Evolutionary conservation across 805 yeast species (phyloP), one percentile per base, ranked within the genome.

Genomic region (Isabelozyma pseudorhagii): DNA sequence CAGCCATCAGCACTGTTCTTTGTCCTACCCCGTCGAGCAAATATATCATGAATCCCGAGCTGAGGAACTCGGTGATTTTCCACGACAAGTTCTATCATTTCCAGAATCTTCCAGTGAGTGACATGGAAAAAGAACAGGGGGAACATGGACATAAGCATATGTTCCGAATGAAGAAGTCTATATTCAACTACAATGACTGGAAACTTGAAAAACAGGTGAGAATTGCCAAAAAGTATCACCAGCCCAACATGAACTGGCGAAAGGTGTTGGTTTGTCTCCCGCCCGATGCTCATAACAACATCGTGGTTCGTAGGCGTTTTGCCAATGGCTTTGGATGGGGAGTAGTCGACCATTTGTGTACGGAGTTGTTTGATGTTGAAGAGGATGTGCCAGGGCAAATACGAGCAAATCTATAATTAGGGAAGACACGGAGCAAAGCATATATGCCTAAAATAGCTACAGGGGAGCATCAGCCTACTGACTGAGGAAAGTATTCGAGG

Each of bases 321-420:
- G 61, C 74, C 25, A 74, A 74, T 56, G 78, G 76, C 1, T 74
- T 69, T 52, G 79, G 79, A 8, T 74, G 79, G 79, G 77, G 77
- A 1, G 77, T 74, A 8, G 59, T 74, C 8, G 75, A 73, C 49
- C 78, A 74, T 53, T 55, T 74, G 42, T 65, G 69, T 41, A 11
- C 9, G 2, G 43, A 40, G 27, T 25, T 40, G 11, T 40, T 40
- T 25, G 43, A 40, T 40, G 15, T 8, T 14, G 34, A 29, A 8
- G 34, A 10, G 34, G 10, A 29, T 29, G 17, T 1, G 17, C 17
- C 17, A 15, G 34, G 34, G 34, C 34, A 29, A 29, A 29, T 29
- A 29, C 34, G 34, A 8, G 34, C 34, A 8, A 29, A 29, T 29
- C 34, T 29, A 29, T 29, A 29, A 10, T 15, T 15, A 29, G 34